Evolutionary conservation across 2,329 filamentous ascomycete genomes (phyloP), one percentile per base, ranked within the genome.

Genomic region (Cyclaneusma minus): DNA sequence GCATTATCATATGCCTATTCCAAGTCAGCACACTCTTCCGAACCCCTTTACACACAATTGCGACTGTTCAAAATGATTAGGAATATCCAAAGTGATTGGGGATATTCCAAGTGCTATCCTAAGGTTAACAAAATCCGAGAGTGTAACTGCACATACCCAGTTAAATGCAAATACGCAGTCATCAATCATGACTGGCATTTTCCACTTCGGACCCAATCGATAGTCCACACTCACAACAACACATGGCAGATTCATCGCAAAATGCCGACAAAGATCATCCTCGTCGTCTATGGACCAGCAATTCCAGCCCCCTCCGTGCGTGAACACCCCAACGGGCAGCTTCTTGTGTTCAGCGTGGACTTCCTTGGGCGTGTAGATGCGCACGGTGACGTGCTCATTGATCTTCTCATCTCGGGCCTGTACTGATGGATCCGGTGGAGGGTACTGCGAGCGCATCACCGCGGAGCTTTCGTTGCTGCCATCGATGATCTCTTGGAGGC

Each of bases 171-270:
- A 24, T 8, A 39, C 10, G 17, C 27, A 24, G 18, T 51, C 47
- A 6, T 48, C 40, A 8, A 50, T 34, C 20, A 40, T 36, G n/a
- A 35, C 35, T n/a, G 44, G 42, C 17, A 41, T 32, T 24, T 41
- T 39, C 26, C 39, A 22, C 11, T 24, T 26, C 5, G 36, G 30
- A 18, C 28, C 31, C 11, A 42, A 29, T 8, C 43, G 42, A 30
- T 52, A 54, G 13, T 45, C 42, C 16, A 53, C 42, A 7, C 42
- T 44, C 20, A 52, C 41, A 17, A 54, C 35, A 22, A 51, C 34
- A 24, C 42, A 47, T 8, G 44, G 41, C 3, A 40, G 39, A 20
- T 36, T 28, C 13, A 42, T 38, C 16, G 46, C 37, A 13, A 53
- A 33, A 11, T 39, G 34, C 15, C 47, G 36, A 32, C 49, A 52